Evolutionary conservation across 441 rosid genomes (phyloP), one percentile per base, ranked within the genome.

Genomic region (Raphanus hybrid): DNA sequence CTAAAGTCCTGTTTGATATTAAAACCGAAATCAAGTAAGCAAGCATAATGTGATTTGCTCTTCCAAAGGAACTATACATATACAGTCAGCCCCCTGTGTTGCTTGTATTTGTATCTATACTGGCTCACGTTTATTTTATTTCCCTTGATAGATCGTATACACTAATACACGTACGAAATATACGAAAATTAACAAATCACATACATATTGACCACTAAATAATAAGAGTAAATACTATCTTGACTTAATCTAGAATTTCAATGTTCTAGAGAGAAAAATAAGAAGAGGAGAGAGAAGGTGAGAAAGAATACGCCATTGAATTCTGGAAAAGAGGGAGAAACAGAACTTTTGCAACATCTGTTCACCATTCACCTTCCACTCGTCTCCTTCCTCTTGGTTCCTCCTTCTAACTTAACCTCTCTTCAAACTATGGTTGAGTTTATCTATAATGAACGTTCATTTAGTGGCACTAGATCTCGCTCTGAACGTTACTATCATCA

Each of bases 321-420:
- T 84, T 89, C 86, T 84, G 88, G 74, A 80, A 70, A 75, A 58
- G 60, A 75, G 61, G 77, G 69, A 62, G n/a, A 4, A 57, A 64
- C 94, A 90, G 94, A 90, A 80, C 90, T 91, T 89, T 90, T 82
- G 87, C 85, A 87, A 85, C 98, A 91, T 90, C 68, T 93, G 94
- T 86, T 84, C 27, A 39, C 52, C 80, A 82, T 63, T 74, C 86
- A 74, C 84, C 86, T 57, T 84, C 85, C 92, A 87, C 86, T 86
- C 92, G 93, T 86, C 92, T 71, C 8, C 50, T 66, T 27, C 58
- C 66, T 79, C 82, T 84, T 86, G 86, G 93, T 70, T 80, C 75
- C 82, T 26, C 63, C 68, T 37, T 62, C 64, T 43, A 78, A 60
- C 77, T 50, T 78, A 64, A 67, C 66, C 75, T 64, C 34, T 39